Base-by-base conservation (phyloP, 1,139 yeast species). In the Magnusiomyces fungicola region DNA sequence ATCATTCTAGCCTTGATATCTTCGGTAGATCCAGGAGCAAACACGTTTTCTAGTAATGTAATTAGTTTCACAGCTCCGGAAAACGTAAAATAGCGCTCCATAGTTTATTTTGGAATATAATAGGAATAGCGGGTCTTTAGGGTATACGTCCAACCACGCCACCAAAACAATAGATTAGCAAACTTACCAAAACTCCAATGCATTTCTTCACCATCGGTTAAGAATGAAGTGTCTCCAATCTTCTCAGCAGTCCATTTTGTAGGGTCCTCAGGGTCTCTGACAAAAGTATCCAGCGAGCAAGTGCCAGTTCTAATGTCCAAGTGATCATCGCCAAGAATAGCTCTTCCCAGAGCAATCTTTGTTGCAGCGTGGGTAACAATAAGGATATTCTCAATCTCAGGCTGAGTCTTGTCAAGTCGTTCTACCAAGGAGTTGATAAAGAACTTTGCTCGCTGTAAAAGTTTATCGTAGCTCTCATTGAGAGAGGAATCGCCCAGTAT, bases 351-450 rank as follows among this genome's bases (percentile, higher is more conserved):
- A 0, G 89, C 87, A 50, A 84, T 84, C 61, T 83, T 83, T 5
- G 90, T 76, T 5, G 96, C 95, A 1, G 95, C 96, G 64, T 87
- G 96, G 7, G 92, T 80, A 36, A 85, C 77, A 12, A 87, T 69
- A 44, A 87, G 62, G 7, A 87, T 68, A 1, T 76, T 72, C 39
- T 79, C 75, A 21, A 76, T 64, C 4, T 79, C 70, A 2, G 89
- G 87, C 58, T 71, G 72, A 55, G 72, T 70, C 14, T 61, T 55
- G 55, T 81, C 82, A 51, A 83, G 71, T 27, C 65, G 66, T 1
- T 76, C 74, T 7, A 83, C 63, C 57, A 87, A 75, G 41, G 62
- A 60, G 1, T 64, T 58, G 71, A 87, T 69, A 50, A 84, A 81
- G 19, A 51, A 43, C 21, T 64, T 61, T 50, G 81, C 75, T 50